Evolutionary conservation across 164 flowering plant species (phyloP), one percentile per base, ranked within the genome.

Genomic region (Pachysandra terminalis): DNA sequence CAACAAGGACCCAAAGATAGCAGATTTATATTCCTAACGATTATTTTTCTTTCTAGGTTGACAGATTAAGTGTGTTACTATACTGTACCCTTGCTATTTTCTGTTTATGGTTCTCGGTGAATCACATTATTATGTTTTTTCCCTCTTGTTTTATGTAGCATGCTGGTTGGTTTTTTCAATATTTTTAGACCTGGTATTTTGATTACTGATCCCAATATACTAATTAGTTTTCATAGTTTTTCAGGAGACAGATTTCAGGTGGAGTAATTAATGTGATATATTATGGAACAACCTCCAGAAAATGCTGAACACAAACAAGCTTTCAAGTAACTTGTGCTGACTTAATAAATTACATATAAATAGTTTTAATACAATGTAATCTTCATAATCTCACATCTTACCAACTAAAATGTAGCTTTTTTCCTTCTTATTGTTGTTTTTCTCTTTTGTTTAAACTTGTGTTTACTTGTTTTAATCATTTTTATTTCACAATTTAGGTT

Each of bases 241-340:
- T 28, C 82, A 91, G 98, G 96, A 17, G 98, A 94, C 59, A 85
- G 90, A 76, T 80, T 87, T 48, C 98, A 88, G 77, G 96, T 94
- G 64, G 97, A 94, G 79, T 89, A 90, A 75, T 72, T 94, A 71
- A 65, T 94, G 76, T 83, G 75, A 0, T 91, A 86, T 69, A 78
- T 94, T 70, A 83, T 90, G 67, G 91, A 90, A 74, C 95, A 94
- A 65, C 84, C 95, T 71, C 79, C 88, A 7, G 90, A 90, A 67
- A 90, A 89, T 74, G 84, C 97, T 68, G 97, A 94, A 60, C 89
- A 81, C 86, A 91, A 83, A 78, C 82, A 88, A 24, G 79, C 84
- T 9, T 91, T 91, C 84, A 94, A 94, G 98, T 94, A 86, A 25
- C 72, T 26, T 59, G 14, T 35, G 61, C 19, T 52, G 15, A 21